A percentile compares a stretch with the other conserved stretches of the same genome.
These are phyloP conservation scores for Sclerotinia minor DNA, from an alignment of 2,329 filamentous ascomycete species.

Conservation along the genomic window DNA sequence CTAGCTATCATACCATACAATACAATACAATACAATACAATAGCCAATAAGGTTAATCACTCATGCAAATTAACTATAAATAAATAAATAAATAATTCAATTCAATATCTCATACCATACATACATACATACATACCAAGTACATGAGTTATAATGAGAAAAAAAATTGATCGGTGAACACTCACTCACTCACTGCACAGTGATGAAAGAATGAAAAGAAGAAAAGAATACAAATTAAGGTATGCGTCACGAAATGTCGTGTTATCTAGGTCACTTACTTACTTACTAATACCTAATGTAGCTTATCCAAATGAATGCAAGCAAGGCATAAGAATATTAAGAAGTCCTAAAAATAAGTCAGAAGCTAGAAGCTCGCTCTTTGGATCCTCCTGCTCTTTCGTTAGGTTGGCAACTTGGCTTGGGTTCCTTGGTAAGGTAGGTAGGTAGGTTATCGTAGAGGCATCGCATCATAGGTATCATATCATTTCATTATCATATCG, in stretches of 20 bases:
- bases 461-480: too few species aligned
- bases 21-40: too few species aligned
- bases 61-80: neutral
- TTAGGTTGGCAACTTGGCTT: too few species aligned
- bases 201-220: conserved; percentile 1
- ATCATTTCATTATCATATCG: neutral
- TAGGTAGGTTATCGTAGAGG: neutral
- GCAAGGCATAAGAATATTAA: neutral
- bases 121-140: neutral
- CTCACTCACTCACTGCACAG: neutral
- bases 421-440: neutral
- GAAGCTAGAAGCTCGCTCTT: neutral
- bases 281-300: neutral
- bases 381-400: neutral
- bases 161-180: conserved; percentile 2
- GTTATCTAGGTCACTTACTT: neutral
- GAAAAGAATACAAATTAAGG: neutral
- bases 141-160: neutral
- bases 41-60: neutral
- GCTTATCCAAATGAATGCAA: neutral
- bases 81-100: neutral
- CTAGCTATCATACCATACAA: too few species aligned
- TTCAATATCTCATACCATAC: neutral
- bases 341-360: conserved; percentile 5
- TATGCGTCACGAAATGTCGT: neutral